These are phyloP conservation scores for Bocquillonia castaneifolia DNA, from an alignment of 441 rosid genomes.

Conservation along the genomic window DNA sequence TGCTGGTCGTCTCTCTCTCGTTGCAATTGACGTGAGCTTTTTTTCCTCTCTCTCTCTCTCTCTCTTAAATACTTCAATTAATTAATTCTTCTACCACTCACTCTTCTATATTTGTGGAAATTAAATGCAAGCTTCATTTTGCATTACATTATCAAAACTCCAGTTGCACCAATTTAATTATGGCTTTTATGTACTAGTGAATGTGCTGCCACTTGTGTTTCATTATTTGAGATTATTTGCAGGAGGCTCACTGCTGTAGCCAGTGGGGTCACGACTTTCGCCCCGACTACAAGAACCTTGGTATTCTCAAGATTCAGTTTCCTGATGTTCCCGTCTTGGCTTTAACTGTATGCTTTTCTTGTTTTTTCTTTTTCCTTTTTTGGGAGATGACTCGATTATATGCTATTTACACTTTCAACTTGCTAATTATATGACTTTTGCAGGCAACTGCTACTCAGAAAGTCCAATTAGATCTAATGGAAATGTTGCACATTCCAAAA, in stretches of 20 bases:
- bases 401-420: background rate
- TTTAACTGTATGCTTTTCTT: slow-evolving; percentile 66
- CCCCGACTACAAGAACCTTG: slow-evolving; percentile 95
- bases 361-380: background rate
- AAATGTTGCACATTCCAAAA: slow-evolving; percentile 82
- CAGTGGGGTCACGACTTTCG: slow-evolving; percentile 99
- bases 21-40: slow-evolving; percentile 79
- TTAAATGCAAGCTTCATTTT: background rate
- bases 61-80: no score
- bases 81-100: background rate
- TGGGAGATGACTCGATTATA: background rate
- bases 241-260: slow-evolving; percentile 99
- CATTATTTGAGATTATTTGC: slow-evolving; percentile 33
- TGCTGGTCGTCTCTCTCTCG: slow-evolving; percentile 72
- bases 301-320: slow-evolving; percentile 92
- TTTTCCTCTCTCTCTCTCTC: slow-evolving; percentile 3
- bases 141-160: background rate
- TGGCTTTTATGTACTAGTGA: background rate
- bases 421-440: slow-evolving; percentile 20
- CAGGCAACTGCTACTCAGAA: slow-evolving; percentile 98
- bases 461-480: slow-evolving; percentile 84
- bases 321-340: slow-evolving; percentile 83
- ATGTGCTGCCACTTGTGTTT: slow-evolving; percentile 1
- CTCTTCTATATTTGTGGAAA: no score
- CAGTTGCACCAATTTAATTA: background rate